Percentiles rank a stretch among this genome's conserved stretches.
Conservation (phyloP, 2,329 filamentous ascomycete species). For the Penicillium hesseltinei region DNA sequence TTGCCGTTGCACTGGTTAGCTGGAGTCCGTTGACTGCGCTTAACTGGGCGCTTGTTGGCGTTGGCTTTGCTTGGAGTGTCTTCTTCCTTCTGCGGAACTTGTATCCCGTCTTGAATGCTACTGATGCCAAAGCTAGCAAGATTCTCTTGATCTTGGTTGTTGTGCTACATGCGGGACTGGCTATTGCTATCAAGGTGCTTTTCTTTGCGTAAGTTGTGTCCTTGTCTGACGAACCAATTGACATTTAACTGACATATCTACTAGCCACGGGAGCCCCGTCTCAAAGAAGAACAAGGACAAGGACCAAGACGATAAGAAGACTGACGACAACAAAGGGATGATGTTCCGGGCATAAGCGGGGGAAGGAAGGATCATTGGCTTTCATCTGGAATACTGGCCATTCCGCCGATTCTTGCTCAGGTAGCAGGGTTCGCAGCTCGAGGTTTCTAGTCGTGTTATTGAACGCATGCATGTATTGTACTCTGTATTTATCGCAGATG, state of each 20-base stretch:
- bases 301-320: constrained; percentile 29
- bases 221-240: constrained; percentile 5
- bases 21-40: constrained; percentile 83
- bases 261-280: constrained; percentile 62
- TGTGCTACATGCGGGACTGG: constrained; percentile 79
- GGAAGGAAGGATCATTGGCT: background rate
- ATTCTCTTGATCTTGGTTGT: constrained; percentile 80
- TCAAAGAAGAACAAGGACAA: constrained; percentile 43
- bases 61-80: constrained; percentile 80
- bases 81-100: constrained; percentile 81
- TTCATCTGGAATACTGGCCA: constrained; percentile 6
- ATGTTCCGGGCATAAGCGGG: constrained; percentile 24
- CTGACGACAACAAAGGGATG: constrained; percentile 32
- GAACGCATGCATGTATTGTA: constrained; percentile 19
- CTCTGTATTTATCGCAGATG: constrained; percentile 8
- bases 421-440: constrained; percentile 17
- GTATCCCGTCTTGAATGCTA: constrained; percentile 88
- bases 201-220: constrained; percentile 72
- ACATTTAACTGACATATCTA: constrained; percentile 34
- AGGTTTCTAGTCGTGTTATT: constrained; percentile 8
- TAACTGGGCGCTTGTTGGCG: constrained; percentile 89
- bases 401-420: constrained; percentile 18
- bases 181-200: constrained; percentile 90
- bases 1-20: constrained; percentile 85
- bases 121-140: constrained; percentile 88